phyloP scores from a whole-genome alignment of 2,329 filamentous ascomycete genomes.

The Fusarium coicis region DNA sequence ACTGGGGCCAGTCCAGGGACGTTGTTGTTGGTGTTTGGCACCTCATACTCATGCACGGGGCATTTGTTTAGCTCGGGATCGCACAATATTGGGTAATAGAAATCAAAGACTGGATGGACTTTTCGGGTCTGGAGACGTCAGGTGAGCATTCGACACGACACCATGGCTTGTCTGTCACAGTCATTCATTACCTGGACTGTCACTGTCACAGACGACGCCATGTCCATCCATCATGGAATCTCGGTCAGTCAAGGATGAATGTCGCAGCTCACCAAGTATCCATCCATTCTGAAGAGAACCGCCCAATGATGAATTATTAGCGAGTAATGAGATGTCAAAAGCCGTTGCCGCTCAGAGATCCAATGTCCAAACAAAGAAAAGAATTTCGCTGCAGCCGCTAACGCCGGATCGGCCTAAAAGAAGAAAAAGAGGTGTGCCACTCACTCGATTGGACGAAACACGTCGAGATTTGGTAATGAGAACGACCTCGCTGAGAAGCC shows the following conservation, averaged over 20 bases:
- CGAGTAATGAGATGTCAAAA: slow-evolving; percentile 30
- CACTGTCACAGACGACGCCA: slow-evolving; percentile 1
- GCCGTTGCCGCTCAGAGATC: slow-evolving; percentile 21
- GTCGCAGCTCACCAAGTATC: neutral
- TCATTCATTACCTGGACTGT: neutral
- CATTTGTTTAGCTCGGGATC: slow-evolving; percentile 46
- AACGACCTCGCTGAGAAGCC: slow-evolving; percentile 45
- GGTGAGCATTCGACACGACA: slow-evolving; percentile 44
- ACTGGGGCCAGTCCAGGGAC: slow-evolving; percentile 29
- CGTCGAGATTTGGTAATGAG: slow-evolving; percentile 52
- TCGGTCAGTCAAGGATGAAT: slow-evolving; percentile 4
- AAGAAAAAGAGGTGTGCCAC: slow-evolving; percentile 26
- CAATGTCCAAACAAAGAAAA: slow-evolving; percentile 31
- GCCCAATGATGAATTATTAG: slow-evolving; percentile 31
- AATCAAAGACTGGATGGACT: slow-evolving; percentile 57
- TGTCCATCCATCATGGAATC: slow-evolving; percentile 7
- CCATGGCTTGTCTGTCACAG: slow-evolving; percentile 25
- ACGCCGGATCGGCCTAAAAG: slow-evolving; percentile 36
- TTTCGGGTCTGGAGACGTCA: slow-evolving; percentile 39
- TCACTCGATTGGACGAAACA: slow-evolving; percentile 46
- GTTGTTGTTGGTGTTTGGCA: slow-evolving; percentile 35
- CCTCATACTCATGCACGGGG: slow-evolving; percentile 36
- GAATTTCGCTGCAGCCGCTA: slow-evolving; percentile 28
- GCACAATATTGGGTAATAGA: slow-evolving; percentile 60
- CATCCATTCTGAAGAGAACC: neutral